Conservation (phyloP, 148 eudicot genomes). For the Dianthus caryophyllus region DNA sequence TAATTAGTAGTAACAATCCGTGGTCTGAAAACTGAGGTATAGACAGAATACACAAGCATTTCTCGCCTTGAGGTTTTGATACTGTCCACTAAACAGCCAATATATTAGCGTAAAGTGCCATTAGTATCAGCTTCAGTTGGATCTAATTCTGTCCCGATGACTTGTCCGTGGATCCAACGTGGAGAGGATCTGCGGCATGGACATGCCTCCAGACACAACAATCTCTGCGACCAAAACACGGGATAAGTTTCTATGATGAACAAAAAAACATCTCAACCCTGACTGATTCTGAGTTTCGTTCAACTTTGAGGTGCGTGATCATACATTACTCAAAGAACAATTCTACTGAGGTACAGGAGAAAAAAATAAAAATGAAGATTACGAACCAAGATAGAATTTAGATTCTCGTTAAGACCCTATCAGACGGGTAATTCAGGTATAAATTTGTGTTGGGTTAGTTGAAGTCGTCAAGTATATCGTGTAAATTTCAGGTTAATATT, state of each 20-base stretch:
- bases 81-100: slow-evolving; percentile 16
- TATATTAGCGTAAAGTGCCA: slow-evolving; percentile 20
- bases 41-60: slow-evolving; percentile 18
- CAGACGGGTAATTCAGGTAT: too few relatives aligned
- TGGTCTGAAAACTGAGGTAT: slow-evolving; percentile 15
- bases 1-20: slow-evolving; percentile 8
- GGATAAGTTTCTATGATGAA: background rate
- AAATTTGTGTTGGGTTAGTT: too few relatives aligned
- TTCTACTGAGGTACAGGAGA: too few relatives aligned
- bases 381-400: too few relatives aligned
- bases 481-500: too few relatives aligned
- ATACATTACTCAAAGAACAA: background rate
- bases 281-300: background rate
- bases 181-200: slow-evolving; percentile 87
- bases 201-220: slow-evolving; percentile 95
- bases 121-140: slow-evolving; percentile 46
- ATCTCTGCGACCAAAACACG: slow-evolving; percentile 70
- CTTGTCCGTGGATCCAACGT: slow-evolving; percentile 48
- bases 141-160: slow-evolving; percentile 57
- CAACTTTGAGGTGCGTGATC: background rate
- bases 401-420: too few relatives aligned
- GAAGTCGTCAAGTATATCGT: too few relatives aligned
- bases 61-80: slow-evolving; percentile 7
- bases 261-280: background rate
- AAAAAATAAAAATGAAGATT: too few relatives aligned